Conservation (phyloP, 2,329 filamentous ascomycete genomes). For the Cyclaneusma minus region DNA sequence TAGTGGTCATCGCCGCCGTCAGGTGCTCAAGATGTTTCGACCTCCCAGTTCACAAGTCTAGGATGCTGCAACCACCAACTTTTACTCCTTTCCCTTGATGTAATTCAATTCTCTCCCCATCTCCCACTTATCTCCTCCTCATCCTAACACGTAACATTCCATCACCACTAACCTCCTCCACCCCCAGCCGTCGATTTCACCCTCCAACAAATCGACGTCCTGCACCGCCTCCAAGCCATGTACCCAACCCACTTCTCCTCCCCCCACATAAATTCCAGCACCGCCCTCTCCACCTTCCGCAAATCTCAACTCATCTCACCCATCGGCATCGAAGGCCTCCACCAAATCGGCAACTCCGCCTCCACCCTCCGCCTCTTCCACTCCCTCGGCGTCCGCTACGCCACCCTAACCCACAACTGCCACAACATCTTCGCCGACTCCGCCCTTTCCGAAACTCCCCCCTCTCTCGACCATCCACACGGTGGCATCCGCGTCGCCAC, state of each 20-base stretch:
- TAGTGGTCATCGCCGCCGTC: no score
- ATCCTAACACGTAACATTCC: not conserved
- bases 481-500: slow-evolving; percentile 20
- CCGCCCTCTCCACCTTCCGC: slow-evolving; percentile 45
- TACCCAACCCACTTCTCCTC: slow-evolving; percentile 60
- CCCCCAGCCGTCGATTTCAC: slow-evolving; percentile 45
- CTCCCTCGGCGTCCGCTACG: slow-evolving; percentile 68
- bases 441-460: slow-evolving; percentile 44
- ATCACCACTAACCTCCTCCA: slow-evolving; percentile 3
- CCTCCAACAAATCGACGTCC: slow-evolving; percentile 60
- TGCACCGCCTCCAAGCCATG: slow-evolving; percentile 42
- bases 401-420: slow-evolving; percentile 85
- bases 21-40: no score
- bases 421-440: slow-evolving; percentile 83
- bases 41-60: no score
- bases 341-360: slow-evolving; percentile 80
- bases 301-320: slow-evolving; percentile 57
- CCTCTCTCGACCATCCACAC: no score
- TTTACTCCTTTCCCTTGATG: not conserved
- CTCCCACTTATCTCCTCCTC: slow-evolving; percentile 1
- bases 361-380: slow-evolving; percentile 64
- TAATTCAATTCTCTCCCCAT: not conserved
- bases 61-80: not conserved
- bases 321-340: slow-evolving; percentile 71
- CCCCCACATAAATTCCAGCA: slow-evolving; percentile 36